phyloP scores from a whole-genome alignment of 352 stramenopile species.

The Phytophthora melonis region DNA sequence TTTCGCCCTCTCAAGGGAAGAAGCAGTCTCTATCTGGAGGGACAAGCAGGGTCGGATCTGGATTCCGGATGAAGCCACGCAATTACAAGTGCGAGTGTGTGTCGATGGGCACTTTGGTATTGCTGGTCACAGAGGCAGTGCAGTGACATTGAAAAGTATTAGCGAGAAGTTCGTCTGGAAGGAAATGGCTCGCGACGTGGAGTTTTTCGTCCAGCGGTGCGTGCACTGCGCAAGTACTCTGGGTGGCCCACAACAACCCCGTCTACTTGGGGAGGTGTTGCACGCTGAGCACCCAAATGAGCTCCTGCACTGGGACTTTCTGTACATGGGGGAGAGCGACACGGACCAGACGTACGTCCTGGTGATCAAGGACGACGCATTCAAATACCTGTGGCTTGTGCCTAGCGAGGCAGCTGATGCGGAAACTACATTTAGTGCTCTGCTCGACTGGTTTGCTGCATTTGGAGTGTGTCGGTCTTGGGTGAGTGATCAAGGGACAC shows the following conservation, averaged over 20 bases:
- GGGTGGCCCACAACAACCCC: not conserved
- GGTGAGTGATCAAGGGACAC: slow-evolving; percentile 27
- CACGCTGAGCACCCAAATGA: not conserved
- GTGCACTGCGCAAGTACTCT: slow-evolving; percentile 25
- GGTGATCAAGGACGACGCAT: not conserved
- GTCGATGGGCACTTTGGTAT: slow-evolving; percentile 35
- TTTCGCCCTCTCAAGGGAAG: not conserved
- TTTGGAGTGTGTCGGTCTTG: slow-evolving; percentile 23
- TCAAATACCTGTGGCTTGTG: not conserved
- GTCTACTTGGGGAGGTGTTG: slow-evolving; percentile 24
- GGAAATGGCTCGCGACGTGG: not conserved
- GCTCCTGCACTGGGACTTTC: not conserved
- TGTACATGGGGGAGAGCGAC: not conserved
- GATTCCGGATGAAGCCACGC: slow-evolving; percentile 5
- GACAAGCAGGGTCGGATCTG: slow-evolving; percentile 1
- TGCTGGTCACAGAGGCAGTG: slow-evolving; percentile 28
- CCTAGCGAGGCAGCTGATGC: not conserved
- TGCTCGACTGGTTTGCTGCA: slow-evolving; percentile 13
- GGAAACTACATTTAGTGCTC: not conserved
- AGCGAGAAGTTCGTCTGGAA: not conserved
- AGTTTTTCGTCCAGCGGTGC: slow-evolving; percentile 22
- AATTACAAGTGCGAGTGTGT: slow-evolving; percentile 34
- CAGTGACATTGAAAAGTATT: slow-evolving; percentile 10
- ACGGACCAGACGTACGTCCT: not conserved
- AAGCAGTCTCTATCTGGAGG: not conserved